Conservation (phyloP, 768 basidiomycete species). For the Pluteus cervinus region DNA sequence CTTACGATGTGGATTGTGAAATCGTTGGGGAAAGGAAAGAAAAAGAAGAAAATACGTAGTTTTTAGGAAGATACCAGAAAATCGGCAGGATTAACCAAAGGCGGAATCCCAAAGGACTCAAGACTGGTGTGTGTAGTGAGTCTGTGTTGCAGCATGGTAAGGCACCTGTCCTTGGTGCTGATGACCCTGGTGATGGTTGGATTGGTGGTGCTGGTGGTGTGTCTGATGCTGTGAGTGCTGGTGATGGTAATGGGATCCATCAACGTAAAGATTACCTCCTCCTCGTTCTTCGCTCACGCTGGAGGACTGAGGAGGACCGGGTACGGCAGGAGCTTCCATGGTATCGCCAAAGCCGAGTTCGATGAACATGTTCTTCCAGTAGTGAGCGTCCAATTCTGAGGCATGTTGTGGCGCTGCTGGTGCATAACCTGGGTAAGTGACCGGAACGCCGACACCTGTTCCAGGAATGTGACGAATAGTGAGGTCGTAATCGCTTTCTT, state of each 20-base stretch:
- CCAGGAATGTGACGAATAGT: slow-evolving; percentile 4
- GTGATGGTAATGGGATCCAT: slow-evolving; percentile 15
- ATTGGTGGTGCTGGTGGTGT: slow-evolving; percentile 16
- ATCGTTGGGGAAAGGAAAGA: too few species aligned
- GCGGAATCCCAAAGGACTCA: too few species aligned
- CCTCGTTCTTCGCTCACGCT: too few species aligned
- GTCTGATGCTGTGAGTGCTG: slow-evolving; percentile 11
- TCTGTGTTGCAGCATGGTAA: too few species aligned
- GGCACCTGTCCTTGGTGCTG: slow-evolving; percentile 19
- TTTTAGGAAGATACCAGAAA: too few species aligned
- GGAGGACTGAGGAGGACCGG: too few species aligned
- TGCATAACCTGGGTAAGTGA: slow-evolving; percentile 26
- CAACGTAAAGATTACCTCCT: too few species aligned
- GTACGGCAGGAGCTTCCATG: too few species aligned
- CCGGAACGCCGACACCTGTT: slow-evolving; percentile 8
- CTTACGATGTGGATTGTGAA: too few species aligned
- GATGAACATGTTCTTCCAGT: slow-evolving; percentile 71
- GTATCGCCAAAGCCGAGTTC: slow-evolving; percentile 67
- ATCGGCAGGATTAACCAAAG: too few species aligned
- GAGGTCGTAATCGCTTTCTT: slow-evolving; percentile 3
- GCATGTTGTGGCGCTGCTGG: slow-evolving; percentile 35
- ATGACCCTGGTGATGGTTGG: slow-evolving; percentile 11
- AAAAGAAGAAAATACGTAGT: too few species aligned
- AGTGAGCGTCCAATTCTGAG: slow-evolving; percentile 58
- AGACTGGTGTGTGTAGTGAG: too few species aligned